These are phyloP conservation scores for Yamadazyma tumulicola DNA, from an alignment of 805 yeast genomes.

Conservation along the genomic window DNA sequence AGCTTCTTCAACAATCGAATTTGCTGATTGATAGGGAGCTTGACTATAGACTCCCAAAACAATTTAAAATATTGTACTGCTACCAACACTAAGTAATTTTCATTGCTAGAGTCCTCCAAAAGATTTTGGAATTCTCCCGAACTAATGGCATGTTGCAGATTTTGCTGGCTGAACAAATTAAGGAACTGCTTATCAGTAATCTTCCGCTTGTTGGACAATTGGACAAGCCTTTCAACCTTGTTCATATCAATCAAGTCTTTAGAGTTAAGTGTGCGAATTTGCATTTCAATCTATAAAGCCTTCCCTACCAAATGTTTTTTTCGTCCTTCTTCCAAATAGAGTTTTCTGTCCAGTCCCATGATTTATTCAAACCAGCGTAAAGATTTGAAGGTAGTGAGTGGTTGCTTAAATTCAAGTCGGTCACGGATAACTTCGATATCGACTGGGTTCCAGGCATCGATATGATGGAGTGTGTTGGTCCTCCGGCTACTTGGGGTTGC, in stretches of 20 bases:
- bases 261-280: not conserved
- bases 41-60: conserved; percentile 11
- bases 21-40: conserved; percentile 11
- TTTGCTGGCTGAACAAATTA: conserved; percentile 26
- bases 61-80: conserved; percentile 3
- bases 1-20: conserved; percentile 10
- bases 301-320: conserved; percentile 12
- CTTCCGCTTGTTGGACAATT: conserved; percentile 10
- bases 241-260: too few species aligned
- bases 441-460: not conserved
- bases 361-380: conserved; percentile 4
- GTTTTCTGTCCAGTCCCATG: conserved; percentile 9
- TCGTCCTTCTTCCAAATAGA: conserved; percentile 12
- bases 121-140: conserved; percentile 25
- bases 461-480: not conserved
- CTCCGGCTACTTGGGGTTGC: not conserved
- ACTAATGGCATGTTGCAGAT: conserved; percentile 15
- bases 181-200: conserved; percentile 23
- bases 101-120: conserved; percentile 18
- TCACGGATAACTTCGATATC: conserved; percentile 1
- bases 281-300: not conserved
- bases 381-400: conserved; percentile 9
- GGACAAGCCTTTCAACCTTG: conserved; percentile 7
- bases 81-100: conserved; percentile 9
- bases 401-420: conserved; percentile 10